Base-by-base conservation (phyloP, 306 rosid species). In the Castanea crenata region DNA sequence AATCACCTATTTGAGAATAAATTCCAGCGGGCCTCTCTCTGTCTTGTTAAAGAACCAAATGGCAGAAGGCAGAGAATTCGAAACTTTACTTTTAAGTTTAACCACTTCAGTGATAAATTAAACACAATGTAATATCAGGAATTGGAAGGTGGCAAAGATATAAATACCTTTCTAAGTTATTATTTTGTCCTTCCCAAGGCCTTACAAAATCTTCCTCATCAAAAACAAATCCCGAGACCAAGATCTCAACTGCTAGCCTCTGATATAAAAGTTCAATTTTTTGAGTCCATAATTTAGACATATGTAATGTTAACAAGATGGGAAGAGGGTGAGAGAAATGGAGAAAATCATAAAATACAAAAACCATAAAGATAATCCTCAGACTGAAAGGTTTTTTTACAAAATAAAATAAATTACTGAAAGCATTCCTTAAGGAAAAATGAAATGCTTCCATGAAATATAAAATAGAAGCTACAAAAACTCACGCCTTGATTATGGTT, bases 191-290 rank as follows among this genome's bases (percentile, higher is more conserved):
- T 75, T 90, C 97, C 99, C 99, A 94, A 63, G 99, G 97, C 86
- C 77, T 86, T 69, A 89, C 3, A 71, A 94, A 94, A 88, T 94
- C 99, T 62, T 85, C 84, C 90, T 86, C 88, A 59, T 86, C 75
- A 68, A 94, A 92, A 57, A 87, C 95, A 81, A 91, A 88, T 77
- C 99, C 99, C 4, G 99, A 91, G 82, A 94, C 82, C 79, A 85
- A 81, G 82, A 94, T 92, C 83, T 84, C 96, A 71, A 94, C 97
- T 34, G 95, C 92, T 56, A 94, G 90, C 81, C 85, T 87, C 97
- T 94, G 97, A 80, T 14, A 14, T 8, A 16, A 31, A 64, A 15
- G 18, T 49, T 69, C 27, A 65, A 63, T 7, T 21, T 71, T 82
- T 59, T 56, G 14, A 82, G 76, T 79, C 68, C 69, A 57, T 19